Conservation (phyloP, 2,329 filamentous ascomycete species). For the Tothia fuscella region DNA sequence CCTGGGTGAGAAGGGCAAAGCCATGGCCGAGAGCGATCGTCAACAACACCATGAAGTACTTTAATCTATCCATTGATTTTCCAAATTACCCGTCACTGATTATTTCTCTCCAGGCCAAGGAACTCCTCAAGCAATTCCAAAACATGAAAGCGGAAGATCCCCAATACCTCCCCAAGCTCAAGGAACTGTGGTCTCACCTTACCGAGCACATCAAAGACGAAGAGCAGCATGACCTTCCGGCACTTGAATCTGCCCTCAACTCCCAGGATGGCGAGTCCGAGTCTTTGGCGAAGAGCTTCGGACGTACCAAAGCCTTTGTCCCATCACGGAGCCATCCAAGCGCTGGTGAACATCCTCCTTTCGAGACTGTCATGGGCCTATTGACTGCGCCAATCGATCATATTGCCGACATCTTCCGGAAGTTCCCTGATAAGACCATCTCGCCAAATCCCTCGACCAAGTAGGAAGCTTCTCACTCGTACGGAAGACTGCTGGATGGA, state of each 20-base stretch:
- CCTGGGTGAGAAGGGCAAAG: constrained; percentile 20
- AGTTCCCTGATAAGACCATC: constrained; percentile 35
- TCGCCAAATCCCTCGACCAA: constrained; percentile 18
- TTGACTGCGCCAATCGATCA: constrained; percentile 46
- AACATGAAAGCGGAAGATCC: constrained; percentile 17
- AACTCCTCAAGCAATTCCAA: constrained; percentile 21
- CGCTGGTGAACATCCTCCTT: constrained; percentile 39
- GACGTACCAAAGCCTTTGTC: constrained; percentile 21
- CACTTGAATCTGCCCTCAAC: constrained; percentile 18
- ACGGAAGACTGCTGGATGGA: too few relatives aligned
- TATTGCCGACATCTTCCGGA: constrained; percentile 42
- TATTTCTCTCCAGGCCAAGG: constrained; percentile 17
- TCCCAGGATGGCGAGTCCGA: constrained; percentile 16
- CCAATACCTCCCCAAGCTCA: constrained; percentile 18
- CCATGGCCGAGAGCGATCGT: constrained; percentile 22
- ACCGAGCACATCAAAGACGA: constrained; percentile 22
- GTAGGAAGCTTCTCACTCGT: too few relatives aligned
- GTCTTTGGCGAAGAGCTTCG: constrained; percentile 20
- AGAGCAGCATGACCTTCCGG: constrained; percentile 20
- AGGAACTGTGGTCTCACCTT: constrained; percentile 17
- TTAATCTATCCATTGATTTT: not conserved
- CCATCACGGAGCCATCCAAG: constrained; percentile 21
- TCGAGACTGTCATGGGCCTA: constrained; percentile 43
- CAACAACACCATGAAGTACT: constrained; percentile 23
- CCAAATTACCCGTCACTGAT: not conserved